Evolutionary conservation across 2,329 filamentous ascomycete species (phyloP).

Genomic region (Zymoseptoria pseudotritici): DNA sequence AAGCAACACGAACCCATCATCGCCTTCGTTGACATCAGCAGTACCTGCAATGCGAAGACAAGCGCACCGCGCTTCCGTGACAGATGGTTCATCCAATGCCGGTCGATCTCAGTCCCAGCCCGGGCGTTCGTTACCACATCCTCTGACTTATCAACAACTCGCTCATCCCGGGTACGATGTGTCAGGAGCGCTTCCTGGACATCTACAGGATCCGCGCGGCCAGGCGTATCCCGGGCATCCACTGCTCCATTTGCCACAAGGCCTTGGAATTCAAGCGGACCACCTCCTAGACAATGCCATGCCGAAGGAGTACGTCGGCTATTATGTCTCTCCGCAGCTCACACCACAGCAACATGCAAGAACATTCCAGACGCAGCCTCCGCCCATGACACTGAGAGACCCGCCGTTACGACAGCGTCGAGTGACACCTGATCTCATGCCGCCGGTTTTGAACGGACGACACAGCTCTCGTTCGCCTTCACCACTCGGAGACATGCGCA

Average conservation of each 20-base stretch:
- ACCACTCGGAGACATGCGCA: slow-evolving; percentile 38
- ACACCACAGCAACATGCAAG: slow-evolving; percentile 28
- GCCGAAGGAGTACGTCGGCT: slow-evolving; percentile 46
- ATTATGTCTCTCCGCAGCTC: slow-evolving; percentile 39
- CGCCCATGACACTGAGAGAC: slow-evolving; percentile 30
- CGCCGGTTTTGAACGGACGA: slow-evolving; percentile 24
- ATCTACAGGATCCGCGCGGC: slow-evolving; percentile 26
- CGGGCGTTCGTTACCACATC: slow-evolving; percentile 36
- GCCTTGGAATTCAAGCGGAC: slow-evolving; percentile 10
- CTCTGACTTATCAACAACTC: slow-evolving; percentile 31
- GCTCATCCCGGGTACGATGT: slow-evolving; percentile 35
- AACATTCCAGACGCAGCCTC: slow-evolving; percentile 27
- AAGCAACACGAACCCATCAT: slow-evolving; percentile 42
- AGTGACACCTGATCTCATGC: slow-evolving; percentile 37
- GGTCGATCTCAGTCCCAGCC: slow-evolving; percentile 45
- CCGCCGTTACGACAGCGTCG: slow-evolving; percentile 36
- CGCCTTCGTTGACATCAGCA: slow-evolving; percentile 39
- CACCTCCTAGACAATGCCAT: slow-evolving; percentile 28
- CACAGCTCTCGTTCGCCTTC: slow-evolving; percentile 39
- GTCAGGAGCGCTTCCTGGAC: slow-evolving; percentile 26
- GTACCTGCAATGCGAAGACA: slow-evolving; percentile 37
- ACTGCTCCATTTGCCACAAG: slow-evolving; percentile 18
- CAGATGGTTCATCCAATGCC: slow-evolving; percentile 35
- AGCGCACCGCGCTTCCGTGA: slow-evolving; percentile 37
- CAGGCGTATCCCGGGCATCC: slow-evolving; percentile 21